A percentile compares a stretch with the other conserved stretches of the same genome.
phyloP scores from a whole-genome alignment of 177 flowering plant species.

The Vitis hybrid region DNA sequence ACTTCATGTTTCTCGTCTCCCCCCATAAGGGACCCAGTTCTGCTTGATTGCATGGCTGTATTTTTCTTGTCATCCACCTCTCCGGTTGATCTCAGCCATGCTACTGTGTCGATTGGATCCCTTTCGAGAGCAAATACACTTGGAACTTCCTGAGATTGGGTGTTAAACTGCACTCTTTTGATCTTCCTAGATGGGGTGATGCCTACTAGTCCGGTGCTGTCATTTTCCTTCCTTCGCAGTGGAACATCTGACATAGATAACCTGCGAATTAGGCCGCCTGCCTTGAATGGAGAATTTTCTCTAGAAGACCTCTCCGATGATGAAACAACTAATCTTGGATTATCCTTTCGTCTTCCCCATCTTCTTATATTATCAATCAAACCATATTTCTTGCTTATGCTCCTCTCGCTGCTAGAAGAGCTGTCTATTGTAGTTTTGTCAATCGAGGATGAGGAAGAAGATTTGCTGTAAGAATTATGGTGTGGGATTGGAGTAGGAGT shows the following conservation, averaged over 20 bases:
- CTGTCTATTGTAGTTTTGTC: conserved; percentile 11
- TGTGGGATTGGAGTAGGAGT: neutral
- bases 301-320: neutral
- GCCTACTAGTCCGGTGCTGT: neutral
- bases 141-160: too few species aligned
- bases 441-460: conserved; percentile 16
- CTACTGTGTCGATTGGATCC: too few species aligned
- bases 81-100: neutral
- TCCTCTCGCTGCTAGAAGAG: conserved; percentile 20
- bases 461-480: conserved; percentile 5
- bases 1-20: neutral
- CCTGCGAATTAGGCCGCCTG: conserved; percentile 8
- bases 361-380: conserved; percentile 3
- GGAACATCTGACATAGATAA: conserved; percentile 14
- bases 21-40: neutral
- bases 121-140: too few species aligned
- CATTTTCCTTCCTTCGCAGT: neutral
- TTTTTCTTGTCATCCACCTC: neutral
- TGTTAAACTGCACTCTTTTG: neutral
- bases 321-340: conserved; percentile 1
- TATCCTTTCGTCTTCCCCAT: conserved; percentile 19
- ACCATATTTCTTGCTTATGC: conserved; percentile 7
- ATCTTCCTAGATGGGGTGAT: conserved; percentile 4
- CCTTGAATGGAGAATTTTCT: conserved; percentile 3
- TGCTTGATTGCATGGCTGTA: neutral